phyloP scores from a whole-genome alignment of 2,329 filamentous ascomycete genomes.

The Aspergillus persii region DNA sequence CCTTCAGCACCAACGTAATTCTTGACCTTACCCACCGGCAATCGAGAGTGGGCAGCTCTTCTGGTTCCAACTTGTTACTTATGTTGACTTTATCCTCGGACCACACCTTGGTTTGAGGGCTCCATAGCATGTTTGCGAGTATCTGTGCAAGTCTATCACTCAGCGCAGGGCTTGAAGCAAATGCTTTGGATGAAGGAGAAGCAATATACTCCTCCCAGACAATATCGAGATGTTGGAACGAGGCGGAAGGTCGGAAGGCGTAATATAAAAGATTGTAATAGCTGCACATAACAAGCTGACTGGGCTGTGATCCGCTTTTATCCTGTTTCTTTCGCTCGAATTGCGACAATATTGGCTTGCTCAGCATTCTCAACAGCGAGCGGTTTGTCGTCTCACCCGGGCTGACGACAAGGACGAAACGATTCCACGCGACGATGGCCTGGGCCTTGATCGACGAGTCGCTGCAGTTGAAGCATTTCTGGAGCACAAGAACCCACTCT shows the following conservation, averaged over 20 bases:
- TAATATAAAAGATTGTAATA: constrained; percentile 84
- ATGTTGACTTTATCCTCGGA: constrained; percentile 69
- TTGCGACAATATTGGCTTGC: constrained; percentile 66
- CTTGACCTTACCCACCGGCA: constrained; percentile 83
- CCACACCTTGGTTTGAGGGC: constrained; percentile 61
- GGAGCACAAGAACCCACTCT: constrained; percentile 74
- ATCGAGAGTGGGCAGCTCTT: constrained; percentile 82
- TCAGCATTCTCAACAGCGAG: constrained; percentile 62
- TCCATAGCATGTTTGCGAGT: constrained; percentile 66
- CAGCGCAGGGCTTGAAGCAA: constrained; percentile 50
- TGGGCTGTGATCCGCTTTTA: constrained; percentile 44
- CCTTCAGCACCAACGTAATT: constrained; percentile 61
- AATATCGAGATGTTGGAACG: constrained; percentile 64
- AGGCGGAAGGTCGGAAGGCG: constrained; percentile 68
- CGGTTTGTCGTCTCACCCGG: constrained; percentile 58
- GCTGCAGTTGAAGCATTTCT: constrained; percentile 78
- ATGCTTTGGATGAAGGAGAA: constrained; percentile 60
- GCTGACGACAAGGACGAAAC: constrained; percentile 72
- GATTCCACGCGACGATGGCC: constrained; percentile 82
- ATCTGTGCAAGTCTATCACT: constrained; percentile 64
- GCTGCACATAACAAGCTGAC: constrained; percentile 65
- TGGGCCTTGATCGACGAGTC: constrained; percentile 70
- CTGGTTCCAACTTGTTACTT: constrained; percentile 56
- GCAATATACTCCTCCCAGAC: constrained; percentile 77
- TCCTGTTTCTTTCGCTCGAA: constrained; percentile 63